phyloP scores from a whole-genome alignment of 1,284 basidiomycete species.

The Kwoniella shivajii region DNA sequence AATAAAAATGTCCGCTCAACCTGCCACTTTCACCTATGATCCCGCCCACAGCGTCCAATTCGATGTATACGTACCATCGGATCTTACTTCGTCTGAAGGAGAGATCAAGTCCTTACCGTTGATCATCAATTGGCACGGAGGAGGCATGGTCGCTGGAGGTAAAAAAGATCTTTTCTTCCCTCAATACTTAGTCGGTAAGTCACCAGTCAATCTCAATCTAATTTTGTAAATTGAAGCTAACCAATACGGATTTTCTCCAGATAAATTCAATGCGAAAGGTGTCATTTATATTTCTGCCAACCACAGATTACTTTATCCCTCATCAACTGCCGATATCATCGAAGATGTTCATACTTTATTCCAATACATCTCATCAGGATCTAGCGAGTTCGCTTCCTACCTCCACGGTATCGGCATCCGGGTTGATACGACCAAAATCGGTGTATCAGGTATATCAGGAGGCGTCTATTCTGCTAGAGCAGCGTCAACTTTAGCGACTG shows the following conservation, averaged over 20 bases:
- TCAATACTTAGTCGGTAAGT: constrained; percentile 4
- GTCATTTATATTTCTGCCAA: constrained; percentile 12
- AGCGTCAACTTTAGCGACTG: constrained; percentile 7
- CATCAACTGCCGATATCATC: constrained; percentile 10
- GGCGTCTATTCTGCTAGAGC: constrained; percentile 15
- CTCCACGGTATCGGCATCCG: background rate
- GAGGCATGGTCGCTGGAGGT: constrained; percentile 6
- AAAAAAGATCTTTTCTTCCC: constrained; percentile 11
- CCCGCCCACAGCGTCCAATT: constrained; percentile 6
- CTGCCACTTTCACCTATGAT: constrained; percentile 9
- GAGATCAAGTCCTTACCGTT: background rate
- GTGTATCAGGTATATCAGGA: constrained; percentile 14
- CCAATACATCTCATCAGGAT: constrained; percentile 7
- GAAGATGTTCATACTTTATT: constrained; percentile 12
- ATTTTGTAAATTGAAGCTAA: no score
- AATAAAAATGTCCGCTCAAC: no score
- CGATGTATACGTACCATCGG: constrained; percentile 10
- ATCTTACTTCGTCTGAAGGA: background rate
- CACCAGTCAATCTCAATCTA: no score
- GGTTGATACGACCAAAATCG: constrained; percentile 1
- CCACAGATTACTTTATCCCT: constrained; percentile 16
- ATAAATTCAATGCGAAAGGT: background rate
- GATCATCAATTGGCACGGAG: constrained; percentile 10
- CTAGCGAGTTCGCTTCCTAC: background rate
- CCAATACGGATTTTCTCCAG: no score